A percentile compares a stretch with the other conserved stretches of the same genome.
These are phyloP conservation scores for Akanthomyces muscarius DNA, from an alignment of 2,329 filamentous ascomycete species.

Conservation along the genomic window DNA sequence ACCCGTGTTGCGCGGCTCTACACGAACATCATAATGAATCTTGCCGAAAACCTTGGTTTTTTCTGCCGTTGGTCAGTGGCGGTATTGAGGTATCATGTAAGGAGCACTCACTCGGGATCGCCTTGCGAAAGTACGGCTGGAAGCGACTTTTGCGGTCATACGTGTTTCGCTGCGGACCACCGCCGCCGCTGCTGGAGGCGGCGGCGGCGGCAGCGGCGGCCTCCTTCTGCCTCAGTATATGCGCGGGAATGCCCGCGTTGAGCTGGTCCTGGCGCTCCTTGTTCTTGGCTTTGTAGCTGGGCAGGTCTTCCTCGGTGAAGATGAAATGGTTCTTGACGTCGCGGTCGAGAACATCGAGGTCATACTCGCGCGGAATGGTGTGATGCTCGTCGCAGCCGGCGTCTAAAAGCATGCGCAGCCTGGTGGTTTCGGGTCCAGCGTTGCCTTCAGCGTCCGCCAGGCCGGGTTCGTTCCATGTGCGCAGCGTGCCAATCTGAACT, in stretches of 20 bases:
- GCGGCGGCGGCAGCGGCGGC: constrained; percentile 19
- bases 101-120: constrained; percentile 65
- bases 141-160: constrained; percentile 42
- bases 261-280: constrained; percentile 53
- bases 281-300: constrained; percentile 46
- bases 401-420: constrained; percentile 62
- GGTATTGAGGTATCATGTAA: background rate
- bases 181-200: constrained; percentile 19
- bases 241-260: constrained; percentile 55
- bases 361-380: constrained; percentile 81
- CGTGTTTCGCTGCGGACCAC: constrained; percentile 41
- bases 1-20: constrained; percentile 66
- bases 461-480: constrained; percentile 54
- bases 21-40: constrained; percentile 72
- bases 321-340: constrained; percentile 81
- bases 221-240: constrained; percentile 45
- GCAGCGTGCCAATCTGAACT: constrained; percentile 74
- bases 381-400: constrained; percentile 63
- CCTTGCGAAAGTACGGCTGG: constrained; percentile 63
- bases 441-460: constrained; percentile 43
- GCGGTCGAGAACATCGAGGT: constrained; percentile 62
- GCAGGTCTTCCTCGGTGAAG: constrained; percentile 90
- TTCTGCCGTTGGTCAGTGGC: constrained; percentile 48
- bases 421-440: constrained; percentile 26
- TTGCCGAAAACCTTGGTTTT: constrained; percentile 72